Base-by-base conservation (phyloP, 192 early-diverging fungal species). In the Funneliformis geosporum region DNA sequence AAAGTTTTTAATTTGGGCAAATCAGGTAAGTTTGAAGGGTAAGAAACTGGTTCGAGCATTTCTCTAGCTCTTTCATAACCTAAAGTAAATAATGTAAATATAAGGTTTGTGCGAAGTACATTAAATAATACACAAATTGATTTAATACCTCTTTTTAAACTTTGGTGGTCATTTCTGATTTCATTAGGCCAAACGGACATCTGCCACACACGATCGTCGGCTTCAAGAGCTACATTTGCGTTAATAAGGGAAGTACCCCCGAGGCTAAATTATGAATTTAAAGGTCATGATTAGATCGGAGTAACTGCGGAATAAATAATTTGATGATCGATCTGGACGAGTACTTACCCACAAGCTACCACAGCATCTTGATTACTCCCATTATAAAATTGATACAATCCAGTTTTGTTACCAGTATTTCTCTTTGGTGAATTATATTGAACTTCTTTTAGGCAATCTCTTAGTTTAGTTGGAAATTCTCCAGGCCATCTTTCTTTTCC, bases 401-500 rank as follows among this genome's bases (percentile, higher is more conserved):
- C 85, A 28, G 81, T 81, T 44, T 80, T 77, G 28, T 83, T 81
- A 66, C 83, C 85, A 0, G 4, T 14, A 47, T 82, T 78, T 3
- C 75, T 75, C 33, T 80, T 70, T 59, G 79, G 75, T 14, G 75
- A 75, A 46, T 78, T 78, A 73, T 78, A 80, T 68, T 87, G 86
- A 50, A 83, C 71, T 44, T 87, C 86, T 39, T 79, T 78, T 4
- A 82, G 60, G n/a, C 72, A 70, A 16, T 83, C 79, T n/a, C 66
- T 39, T 0, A 78, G 67, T 9, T 85, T 73, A 74, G 81, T 70
- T 39, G 86, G 86, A 70, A 78, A 87, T 50, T 87, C 86, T 10
- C 86, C 86, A 14, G 86, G 86, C 86, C 86, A 87, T 27, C 82
- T 82, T 79, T 87, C 86, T 67, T 85, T 71, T 4, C 86, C 86